These are phyloP conservation scores for Plenodomus biglobosus DNA, from an alignment of 2,329 filamentous ascomycete genomes.

Conservation along the genomic window DNA sequence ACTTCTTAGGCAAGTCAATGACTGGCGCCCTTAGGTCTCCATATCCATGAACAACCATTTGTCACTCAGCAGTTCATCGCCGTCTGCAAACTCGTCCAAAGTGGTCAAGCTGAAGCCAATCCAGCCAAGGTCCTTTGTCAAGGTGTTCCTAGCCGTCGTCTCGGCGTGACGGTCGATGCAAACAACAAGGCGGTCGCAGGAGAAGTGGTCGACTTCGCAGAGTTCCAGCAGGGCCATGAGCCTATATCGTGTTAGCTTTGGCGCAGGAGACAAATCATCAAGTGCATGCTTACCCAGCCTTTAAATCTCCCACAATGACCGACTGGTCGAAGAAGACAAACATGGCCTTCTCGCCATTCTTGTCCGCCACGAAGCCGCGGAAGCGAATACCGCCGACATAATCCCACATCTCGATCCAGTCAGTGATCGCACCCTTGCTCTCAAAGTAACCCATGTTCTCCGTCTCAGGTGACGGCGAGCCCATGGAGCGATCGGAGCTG, in stretches of 20 bases:
- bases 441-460: constrained; percentile 9
- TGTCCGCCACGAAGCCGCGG: constrained; percentile 77
- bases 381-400: constrained; percentile 83
- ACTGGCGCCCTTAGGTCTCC: constrained; percentile 63
- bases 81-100: constrained; percentile 71
- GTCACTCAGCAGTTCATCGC: constrained; percentile 64
- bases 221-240: constrained; percentile 89
- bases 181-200: constrained; percentile 75
- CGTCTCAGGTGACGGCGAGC: constrained; percentile 38
- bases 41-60: constrained; percentile 87
- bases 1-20: not conserved
- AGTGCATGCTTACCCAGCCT: constrained; percentile 72
- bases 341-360: constrained; percentile 69
- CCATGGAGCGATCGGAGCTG: constrained; percentile 26
- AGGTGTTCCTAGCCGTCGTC: constrained; percentile 62
- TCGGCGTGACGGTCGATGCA: constrained; percentile 74
- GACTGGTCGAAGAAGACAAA: constrained; percentile 86
- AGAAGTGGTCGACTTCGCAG: constrained; percentile 69
- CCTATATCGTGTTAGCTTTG: constrained; percentile 21
- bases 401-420: constrained; percentile 81
- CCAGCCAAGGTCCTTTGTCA: constrained; percentile 86
- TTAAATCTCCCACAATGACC: constrained; percentile 74
- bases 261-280: constrained; percentile 1
- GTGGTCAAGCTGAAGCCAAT: constrained; percentile 86
- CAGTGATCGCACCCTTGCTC: constrained; percentile 48